Conservation (phyloP, 148 eudicot genomes). For the Rhododendron molle region DNA sequence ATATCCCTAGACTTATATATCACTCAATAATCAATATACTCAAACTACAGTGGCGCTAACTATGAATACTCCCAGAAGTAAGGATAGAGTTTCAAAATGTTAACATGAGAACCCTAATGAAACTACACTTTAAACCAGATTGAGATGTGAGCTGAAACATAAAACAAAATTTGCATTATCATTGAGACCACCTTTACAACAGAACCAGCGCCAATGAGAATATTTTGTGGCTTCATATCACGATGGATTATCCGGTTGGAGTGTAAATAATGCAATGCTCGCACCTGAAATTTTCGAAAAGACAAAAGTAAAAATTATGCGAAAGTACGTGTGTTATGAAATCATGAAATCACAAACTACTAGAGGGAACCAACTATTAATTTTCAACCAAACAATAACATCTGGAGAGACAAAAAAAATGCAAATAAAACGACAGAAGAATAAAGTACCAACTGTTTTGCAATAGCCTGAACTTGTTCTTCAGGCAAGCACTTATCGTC, state of each 20-base stretch:
- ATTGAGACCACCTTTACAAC: constrained; percentile 63
- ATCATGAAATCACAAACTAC: neutral
- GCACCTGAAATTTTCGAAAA: constrained; percentile 48
- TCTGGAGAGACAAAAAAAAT: neutral
- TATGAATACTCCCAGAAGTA: neutral
- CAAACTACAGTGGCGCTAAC: neutral
- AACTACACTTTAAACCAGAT: neutral
- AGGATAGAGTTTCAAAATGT: neutral
- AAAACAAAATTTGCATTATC: neutral
- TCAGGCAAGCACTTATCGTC: constrained; percentile 98
- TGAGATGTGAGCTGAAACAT: neutral
- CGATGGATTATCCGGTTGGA: constrained; percentile 96
- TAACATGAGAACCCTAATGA: neutral
- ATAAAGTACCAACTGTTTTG: constrained; percentile 84
- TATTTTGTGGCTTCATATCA: constrained; percentile 99
- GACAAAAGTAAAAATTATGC: neutral
- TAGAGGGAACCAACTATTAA: neutral
- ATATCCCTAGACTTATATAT: neutral
- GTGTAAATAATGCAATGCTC: constrained; percentile 90
- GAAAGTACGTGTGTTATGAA: neutral
- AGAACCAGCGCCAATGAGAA: constrained; percentile 92
- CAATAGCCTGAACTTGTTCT: constrained; percentile 95
- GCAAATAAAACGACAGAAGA: neutral
- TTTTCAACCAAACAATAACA: neutral
- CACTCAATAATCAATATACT: neutral